Conservation (phyloP, 2,329 filamentous ascomycete genomes). For the Aspergillus ruber region DNA sequence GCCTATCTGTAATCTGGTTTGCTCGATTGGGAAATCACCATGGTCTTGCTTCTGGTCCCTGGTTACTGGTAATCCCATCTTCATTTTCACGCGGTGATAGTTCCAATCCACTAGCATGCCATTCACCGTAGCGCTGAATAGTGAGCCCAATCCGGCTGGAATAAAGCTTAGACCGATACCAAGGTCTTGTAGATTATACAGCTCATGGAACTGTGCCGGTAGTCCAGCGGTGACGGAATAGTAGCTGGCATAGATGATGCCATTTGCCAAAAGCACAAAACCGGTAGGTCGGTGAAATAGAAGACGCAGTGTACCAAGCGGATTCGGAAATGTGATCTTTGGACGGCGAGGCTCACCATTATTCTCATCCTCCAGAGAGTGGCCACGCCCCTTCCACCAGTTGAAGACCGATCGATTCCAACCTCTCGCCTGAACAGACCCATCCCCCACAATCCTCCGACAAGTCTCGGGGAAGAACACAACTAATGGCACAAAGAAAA, state of each 20-base stretch:
- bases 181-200: conserved; percentile 36
- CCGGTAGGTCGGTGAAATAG: conserved; percentile 26
- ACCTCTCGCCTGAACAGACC: conserved; percentile 17
- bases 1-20: conserved; percentile 36
- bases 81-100: conserved; percentile 31
- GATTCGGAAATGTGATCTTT: conserved; percentile 22
- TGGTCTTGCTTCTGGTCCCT: conserved; percentile 33
- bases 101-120: conserved; percentile 40
- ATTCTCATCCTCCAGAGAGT: not conserved
- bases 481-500: conserved; percentile 17
- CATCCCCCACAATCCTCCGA: conserved; percentile 29
- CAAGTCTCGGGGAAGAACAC: conserved; percentile 32
- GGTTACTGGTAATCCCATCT: conserved; percentile 24
- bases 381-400: conserved; percentile 1
- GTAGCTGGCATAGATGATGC: conserved; percentile 35
- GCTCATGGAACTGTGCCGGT: conserved; percentile 27
- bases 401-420: conserved; percentile 25
- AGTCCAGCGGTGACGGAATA: conserved; percentile 38
- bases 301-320: conserved; percentile 24
- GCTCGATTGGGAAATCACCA: conserved; percentile 38
- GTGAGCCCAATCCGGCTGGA: conserved; percentile 35
- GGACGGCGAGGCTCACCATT: not conserved
- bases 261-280: conserved; percentile 30
- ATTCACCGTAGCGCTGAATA: conserved; percentile 34
- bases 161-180: conserved; percentile 40